Conservation (phyloP, 164 flowering plant genomes). For the Brasenia schreberi region DNA sequence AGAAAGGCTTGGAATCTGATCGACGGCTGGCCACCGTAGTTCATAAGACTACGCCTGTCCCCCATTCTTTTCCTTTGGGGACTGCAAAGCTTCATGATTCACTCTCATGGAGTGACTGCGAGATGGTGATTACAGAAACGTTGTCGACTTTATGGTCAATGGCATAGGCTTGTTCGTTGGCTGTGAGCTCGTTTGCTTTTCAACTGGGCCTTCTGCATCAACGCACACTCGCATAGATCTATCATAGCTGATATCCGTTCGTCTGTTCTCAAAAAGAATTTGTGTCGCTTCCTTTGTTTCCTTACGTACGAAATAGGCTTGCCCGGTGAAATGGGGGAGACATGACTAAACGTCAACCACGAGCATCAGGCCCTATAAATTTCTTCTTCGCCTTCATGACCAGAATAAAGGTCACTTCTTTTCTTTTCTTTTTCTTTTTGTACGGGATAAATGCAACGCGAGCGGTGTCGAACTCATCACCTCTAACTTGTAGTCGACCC, state of each 20-base stretch:
- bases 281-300: neutral
- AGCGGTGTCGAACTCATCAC: too few species aligned
- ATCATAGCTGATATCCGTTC: neutral
- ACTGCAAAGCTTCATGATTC: neutral
- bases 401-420: too few species aligned
- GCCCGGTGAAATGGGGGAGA: too few species aligned
- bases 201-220: neutral
- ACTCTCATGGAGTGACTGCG: neutral
- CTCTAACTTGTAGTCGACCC: too few species aligned
- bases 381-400: too few species aligned
- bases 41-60: neutral
- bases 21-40: neutral
- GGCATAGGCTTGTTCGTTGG: neutral
- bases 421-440: too few species aligned
- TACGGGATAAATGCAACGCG: too few species aligned
- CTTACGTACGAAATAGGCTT: neutral
- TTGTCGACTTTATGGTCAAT: neutral
- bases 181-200: neutral
- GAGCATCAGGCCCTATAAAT: too few species aligned
- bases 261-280: neutral
- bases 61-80: neutral
- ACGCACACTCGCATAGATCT: too few species aligned
- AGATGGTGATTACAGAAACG: neutral
- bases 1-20: too few species aligned
- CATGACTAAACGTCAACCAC: too few species aligned